Evolutionary conservation across 306 rosid genomes (phyloP).

Genomic region (Urtica urens): DNA sequence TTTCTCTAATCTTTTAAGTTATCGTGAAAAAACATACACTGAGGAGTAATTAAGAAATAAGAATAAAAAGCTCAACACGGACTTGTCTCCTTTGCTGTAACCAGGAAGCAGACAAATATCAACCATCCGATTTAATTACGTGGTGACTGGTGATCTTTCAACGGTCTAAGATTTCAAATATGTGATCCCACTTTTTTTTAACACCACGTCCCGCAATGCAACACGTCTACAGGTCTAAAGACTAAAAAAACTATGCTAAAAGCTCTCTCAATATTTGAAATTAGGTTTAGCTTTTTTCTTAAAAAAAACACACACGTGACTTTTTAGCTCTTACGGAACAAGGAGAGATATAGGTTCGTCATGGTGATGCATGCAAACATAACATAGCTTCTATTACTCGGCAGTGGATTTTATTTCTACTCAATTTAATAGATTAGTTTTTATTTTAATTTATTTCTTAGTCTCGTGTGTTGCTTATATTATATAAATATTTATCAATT

Average conservation of each 20-base stretch:
- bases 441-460: too few relatives aligned
- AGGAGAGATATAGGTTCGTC: not conserved
- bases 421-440: too few relatives aligned
- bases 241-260: too few relatives aligned
- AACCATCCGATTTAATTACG: slow-evolving; percentile 10
- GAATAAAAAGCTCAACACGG: not conserved
- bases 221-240: too few relatives aligned
- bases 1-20: not conserved
- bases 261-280: too few relatives aligned
- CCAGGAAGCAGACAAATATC: not conserved
- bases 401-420: too few relatives aligned
- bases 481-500: too few relatives aligned
- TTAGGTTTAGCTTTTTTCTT: too few relatives aligned
- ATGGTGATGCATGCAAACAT: slow-evolving; percentile 9
- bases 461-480: too few relatives aligned
- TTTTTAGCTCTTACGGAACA: too few relatives aligned
- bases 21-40: not conserved
- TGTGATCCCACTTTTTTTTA: not conserved
- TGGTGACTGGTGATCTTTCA: slow-evolving; percentile 15
- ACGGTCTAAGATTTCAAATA: slow-evolving; percentile 1
- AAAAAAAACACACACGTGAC: too few relatives aligned
- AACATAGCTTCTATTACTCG: too few relatives aligned
- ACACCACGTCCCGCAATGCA: not conserved
- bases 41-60: not conserved
- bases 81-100: not conserved